phyloP scores from a whole-genome alignment of 1,284 basidiomycete genomes.

The Ustilago tritici region DNA sequence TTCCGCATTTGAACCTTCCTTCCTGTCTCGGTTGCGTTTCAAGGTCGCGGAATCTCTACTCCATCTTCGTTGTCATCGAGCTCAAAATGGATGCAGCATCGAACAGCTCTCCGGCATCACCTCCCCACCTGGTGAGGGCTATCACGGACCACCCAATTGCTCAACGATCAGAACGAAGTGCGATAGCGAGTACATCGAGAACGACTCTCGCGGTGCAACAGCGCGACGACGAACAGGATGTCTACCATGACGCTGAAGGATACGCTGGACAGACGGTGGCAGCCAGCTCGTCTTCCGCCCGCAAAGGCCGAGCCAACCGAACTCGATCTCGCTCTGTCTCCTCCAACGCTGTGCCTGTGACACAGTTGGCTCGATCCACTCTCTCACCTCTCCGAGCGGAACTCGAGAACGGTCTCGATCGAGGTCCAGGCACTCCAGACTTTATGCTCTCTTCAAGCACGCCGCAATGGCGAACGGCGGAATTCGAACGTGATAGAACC shows the following conservation, averaged over 20 bases:
- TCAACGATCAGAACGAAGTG: neutral
- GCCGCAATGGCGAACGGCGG: constrained; percentile 40
- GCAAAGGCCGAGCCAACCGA: constrained; percentile 29
- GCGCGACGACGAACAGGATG: neutral
- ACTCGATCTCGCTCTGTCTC: constrained; percentile 49
- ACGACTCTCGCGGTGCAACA: neutral
- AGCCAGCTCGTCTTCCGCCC: constrained; percentile 32
- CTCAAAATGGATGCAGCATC: constrained; percentile 4
- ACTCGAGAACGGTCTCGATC: constrained; percentile 26
- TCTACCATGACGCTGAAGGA: constrained; percentile 1
- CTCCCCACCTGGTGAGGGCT: constrained; percentile 26
- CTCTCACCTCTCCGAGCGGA: constrained; percentile 24
- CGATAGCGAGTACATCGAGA: neutral
- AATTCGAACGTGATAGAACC: constrained; percentile 34
- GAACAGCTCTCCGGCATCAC: constrained; percentile 17
- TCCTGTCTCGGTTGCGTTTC: neutral
- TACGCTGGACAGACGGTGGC: constrained; percentile 10
- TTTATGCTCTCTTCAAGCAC: constrained; percentile 42
- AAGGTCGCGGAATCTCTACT: neutral
- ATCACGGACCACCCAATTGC: constrained; percentile 22
- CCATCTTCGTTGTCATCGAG: neutral
- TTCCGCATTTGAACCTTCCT: neutral
- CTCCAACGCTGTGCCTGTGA: constrained; percentile 38
- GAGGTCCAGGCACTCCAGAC: constrained; percentile 56
- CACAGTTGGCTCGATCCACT: constrained; percentile 25